These are phyloP conservation scores for Verticillium nubilum DNA, from an alignment of 2,329 filamentous ascomycete species.

Conservation along the genomic window DNA sequence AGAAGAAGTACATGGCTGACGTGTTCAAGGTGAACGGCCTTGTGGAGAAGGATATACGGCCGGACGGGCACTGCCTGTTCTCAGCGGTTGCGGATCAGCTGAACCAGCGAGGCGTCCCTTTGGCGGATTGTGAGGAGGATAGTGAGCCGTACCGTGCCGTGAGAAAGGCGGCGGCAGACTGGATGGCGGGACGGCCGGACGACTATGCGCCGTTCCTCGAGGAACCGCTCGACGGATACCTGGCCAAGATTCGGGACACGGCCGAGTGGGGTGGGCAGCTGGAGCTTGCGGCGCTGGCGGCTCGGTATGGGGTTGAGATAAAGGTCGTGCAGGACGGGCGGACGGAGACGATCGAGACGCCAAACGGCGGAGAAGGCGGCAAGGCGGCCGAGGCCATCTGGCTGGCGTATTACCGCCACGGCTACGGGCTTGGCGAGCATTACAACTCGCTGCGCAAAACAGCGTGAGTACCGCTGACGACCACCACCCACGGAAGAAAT, in stretches of 20 bases:
- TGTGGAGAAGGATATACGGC: slow-evolving; percentile 71
- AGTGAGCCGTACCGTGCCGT: slow-evolving; percentile 58
- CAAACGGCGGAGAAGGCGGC: slow-evolving; percentile 27
- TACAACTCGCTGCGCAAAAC: slow-evolving; percentile 78
- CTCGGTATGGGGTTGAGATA: slow-evolving; percentile 73
- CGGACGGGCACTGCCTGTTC: slow-evolving; percentile 94
- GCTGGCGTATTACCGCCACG: slow-evolving; percentile 93
- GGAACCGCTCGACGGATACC: slow-evolving; percentile 68
- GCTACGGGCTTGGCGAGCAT: slow-evolving; percentile 91
- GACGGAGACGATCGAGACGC: slow-evolving; percentile 66
- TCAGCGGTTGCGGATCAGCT: slow-evolving; percentile 86
- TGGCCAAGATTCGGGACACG: slow-evolving; percentile 73
- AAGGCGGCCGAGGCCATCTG: slow-evolving; percentile 53
- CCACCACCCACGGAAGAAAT: neutral
- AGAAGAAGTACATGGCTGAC: slow-evolving; percentile 64
- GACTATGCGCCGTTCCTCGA: slow-evolving; percentile 87
- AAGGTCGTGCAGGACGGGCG: slow-evolving; percentile 80
- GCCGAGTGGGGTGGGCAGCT: slow-evolving; percentile 96
- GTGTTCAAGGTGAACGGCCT: slow-evolving; percentile 61
- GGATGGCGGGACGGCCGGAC: slow-evolving; percentile 67
- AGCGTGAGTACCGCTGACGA: slow-evolving; percentile 12
- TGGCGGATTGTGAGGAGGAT: slow-evolving; percentile 22
- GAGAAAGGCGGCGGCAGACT: slow-evolving; percentile 66
- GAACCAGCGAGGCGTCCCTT: slow-evolving; percentile 39
- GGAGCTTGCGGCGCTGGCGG: slow-evolving; percentile 80